phyloP scores from a whole-genome alignment of 306 rosid species.

The Cucumis cinereus region DNA sequence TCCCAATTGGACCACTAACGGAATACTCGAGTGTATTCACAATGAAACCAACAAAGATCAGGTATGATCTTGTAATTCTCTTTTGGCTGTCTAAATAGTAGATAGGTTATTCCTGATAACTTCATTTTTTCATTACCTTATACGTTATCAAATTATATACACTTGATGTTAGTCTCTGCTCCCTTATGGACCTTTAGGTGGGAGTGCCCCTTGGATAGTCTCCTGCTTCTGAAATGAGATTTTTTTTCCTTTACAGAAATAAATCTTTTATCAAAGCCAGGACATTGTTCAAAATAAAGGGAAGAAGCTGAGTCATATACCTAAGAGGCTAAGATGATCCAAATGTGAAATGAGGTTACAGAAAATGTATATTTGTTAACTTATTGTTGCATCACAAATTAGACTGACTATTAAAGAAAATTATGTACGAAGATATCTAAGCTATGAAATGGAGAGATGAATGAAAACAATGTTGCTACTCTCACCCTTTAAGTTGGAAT shows the following conservation, averaged over 20 bases:
- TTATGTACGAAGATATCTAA: too few relatives aligned
- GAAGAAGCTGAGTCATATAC: background rate
- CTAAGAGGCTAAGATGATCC: background rate
- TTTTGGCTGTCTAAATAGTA: background rate
- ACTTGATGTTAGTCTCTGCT: background rate
- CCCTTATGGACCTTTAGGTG: background rate
- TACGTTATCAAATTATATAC: background rate
- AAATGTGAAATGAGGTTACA: background rate
- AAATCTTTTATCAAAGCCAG: background rate
- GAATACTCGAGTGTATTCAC: constrained; percentile 53
- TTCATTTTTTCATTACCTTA: background rate
- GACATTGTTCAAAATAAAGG: background rate
- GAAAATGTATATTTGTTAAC: background rate
- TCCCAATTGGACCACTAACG: constrained; percentile 70
- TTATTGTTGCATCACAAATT: background rate
- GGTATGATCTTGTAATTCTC: constrained; percentile 22
- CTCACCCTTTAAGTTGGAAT: background rate
- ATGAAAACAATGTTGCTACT: background rate
- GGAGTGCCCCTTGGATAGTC: background rate
- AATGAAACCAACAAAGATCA: constrained; percentile 44
- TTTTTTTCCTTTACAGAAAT: background rate
- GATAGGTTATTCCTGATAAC: background rate
- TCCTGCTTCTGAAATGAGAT: background rate
- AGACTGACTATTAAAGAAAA: background rate
- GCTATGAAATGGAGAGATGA: background rate